Evolutionary conservation across 768 basidiomycete genomes (phyloP).

Genomic region (Tubosaeta brunneosetosa): DNA sequence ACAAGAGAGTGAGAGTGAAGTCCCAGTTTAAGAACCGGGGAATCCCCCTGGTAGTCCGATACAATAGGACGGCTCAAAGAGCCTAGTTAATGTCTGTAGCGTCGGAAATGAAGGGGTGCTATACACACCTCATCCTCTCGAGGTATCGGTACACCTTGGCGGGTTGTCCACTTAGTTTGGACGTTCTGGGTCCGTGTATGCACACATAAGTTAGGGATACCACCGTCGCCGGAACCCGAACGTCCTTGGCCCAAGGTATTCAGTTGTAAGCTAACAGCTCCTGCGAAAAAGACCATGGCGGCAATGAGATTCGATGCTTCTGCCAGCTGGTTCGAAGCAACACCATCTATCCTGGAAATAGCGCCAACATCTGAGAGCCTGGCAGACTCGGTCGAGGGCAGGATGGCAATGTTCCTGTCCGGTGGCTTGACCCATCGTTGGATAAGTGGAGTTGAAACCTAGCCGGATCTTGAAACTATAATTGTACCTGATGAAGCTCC

Average conservation of each 20-base stretch:
- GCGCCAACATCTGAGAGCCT: background rate
- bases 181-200: background rate
- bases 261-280: background rate
- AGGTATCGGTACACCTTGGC: background rate
- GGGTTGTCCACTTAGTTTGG: background rate
- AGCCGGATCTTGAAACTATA: slow-evolving; percentile 1
- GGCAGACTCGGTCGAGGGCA: slow-evolving; percentile 5
- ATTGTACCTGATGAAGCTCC: slow-evolving; percentile 7
- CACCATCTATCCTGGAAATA: background rate
- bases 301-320: background rate
- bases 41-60: slow-evolving; percentile 14
- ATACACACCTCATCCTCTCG: background rate
- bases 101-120: slow-evolving; percentile 20
- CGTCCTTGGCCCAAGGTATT: background rate
- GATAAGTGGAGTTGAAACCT: background rate
- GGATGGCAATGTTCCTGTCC: background rate
- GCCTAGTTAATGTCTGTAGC: background rate
- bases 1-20: slow-evolving; percentile 2
- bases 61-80: background rate
- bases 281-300: background rate
- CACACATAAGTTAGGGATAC: background rate
- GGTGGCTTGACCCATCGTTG: background rate
- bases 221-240: background rate
- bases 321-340: background rate
- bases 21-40: slow-evolving; percentile 1